phyloP scores from a whole-genome alignment of 2,329 filamentous ascomycete genomes.

The Aspergillus ustus region DNA sequence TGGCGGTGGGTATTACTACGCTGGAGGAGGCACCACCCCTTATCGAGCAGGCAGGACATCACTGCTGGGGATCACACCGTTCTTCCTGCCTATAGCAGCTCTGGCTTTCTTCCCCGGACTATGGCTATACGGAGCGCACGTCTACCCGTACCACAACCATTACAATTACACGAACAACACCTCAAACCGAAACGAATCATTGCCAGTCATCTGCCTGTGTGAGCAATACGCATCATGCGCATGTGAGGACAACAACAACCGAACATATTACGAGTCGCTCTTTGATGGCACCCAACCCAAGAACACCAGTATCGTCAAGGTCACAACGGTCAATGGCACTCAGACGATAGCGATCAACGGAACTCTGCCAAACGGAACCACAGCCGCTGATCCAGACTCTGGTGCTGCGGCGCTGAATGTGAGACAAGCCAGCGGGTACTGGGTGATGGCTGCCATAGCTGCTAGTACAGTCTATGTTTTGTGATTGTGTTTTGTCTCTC shows the following conservation, averaged over 20 bases:
- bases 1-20: conserved; percentile 59
- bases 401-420: conserved; percentile 28
- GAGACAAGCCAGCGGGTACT: conserved; percentile 46
- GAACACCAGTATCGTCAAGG: conserved; percentile 45
- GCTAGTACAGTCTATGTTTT: conserved; percentile 37
- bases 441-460: conserved; percentile 46
- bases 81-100: conserved; percentile 53
- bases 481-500: conserved; percentile 19
- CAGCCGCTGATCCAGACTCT: conserved; percentile 37
- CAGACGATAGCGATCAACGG: conserved; percentile 54
- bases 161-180: conserved; percentile 54
- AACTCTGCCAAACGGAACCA: conserved; percentile 51
- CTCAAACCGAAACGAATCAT: conserved; percentile 51
- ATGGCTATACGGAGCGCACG: conserved; percentile 61
- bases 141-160: conserved; percentile 57
- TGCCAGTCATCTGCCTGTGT: conserved; percentile 63
- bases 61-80: conserved; percentile 55
- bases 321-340: conserved; percentile 49
- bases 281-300: conserved; percentile 46
- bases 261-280: conserved; percentile 47
- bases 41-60: conserved; percentile 54
- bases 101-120: conserved; percentile 56
- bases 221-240: conserved; percentile 59
- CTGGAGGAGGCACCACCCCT: conserved; percentile 57
- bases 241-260: conserved; percentile 58